Evolutionary conservation across 805 yeast species (phyloP).

Genomic region (Wickerhamomyces sydowiorum): DNA sequence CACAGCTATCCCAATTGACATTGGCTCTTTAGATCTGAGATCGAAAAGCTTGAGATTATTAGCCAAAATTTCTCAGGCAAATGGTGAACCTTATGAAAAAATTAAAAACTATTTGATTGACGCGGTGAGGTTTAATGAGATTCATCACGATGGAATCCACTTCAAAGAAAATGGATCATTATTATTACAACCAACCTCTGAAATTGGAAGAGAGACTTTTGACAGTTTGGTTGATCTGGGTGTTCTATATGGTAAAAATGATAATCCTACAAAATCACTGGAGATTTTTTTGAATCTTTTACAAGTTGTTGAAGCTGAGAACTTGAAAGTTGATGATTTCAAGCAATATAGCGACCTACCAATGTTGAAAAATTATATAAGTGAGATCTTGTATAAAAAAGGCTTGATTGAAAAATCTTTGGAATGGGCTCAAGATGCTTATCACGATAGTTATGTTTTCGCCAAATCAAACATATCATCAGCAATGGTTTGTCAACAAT

Average conservation of each 20-base stretch:
- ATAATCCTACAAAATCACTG: slow-evolving; percentile 21
- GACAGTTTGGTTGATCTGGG: slow-evolving; percentile 21
- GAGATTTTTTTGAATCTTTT: slow-evolving; percentile 28
- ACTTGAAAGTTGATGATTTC: slow-evolving; percentile 8
- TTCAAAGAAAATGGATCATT: slow-evolving; percentile 15
- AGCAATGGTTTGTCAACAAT: slow-evolving; percentile 33
- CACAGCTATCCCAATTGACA: slow-evolving; percentile 24
- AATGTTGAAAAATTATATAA: slow-evolving; percentile 33
- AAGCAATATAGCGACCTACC: slow-evolving; percentile 23
- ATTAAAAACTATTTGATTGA: slow-evolving; percentile 26
- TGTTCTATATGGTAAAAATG: slow-evolving; percentile 14
- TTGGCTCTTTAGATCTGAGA: slow-evolving; percentile 18
- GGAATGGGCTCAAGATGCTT: slow-evolving; percentile 35
- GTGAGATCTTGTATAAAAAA: slow-evolving; percentile 36
- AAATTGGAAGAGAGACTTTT: slow-evolving; percentile 17
- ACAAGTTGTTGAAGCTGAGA: slow-evolving; percentile 9
- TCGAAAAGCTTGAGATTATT: slow-evolving; percentile 29
- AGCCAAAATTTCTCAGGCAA: slow-evolving; percentile 24
- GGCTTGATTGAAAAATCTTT: slow-evolving; percentile 28
- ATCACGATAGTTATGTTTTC: slow-evolving; percentile 25
- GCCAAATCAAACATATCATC: slow-evolving; percentile 28
- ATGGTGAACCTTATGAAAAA: slow-evolving; percentile 11
- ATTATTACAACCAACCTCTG: slow-evolving; percentile 7
- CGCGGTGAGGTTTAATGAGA: slow-evolving; percentile 22
- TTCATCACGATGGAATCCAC: slow-evolving; percentile 12